Conservation (phyloP, 1,284 basidiomycete species). For the Leccinum pachyderme region DNA sequence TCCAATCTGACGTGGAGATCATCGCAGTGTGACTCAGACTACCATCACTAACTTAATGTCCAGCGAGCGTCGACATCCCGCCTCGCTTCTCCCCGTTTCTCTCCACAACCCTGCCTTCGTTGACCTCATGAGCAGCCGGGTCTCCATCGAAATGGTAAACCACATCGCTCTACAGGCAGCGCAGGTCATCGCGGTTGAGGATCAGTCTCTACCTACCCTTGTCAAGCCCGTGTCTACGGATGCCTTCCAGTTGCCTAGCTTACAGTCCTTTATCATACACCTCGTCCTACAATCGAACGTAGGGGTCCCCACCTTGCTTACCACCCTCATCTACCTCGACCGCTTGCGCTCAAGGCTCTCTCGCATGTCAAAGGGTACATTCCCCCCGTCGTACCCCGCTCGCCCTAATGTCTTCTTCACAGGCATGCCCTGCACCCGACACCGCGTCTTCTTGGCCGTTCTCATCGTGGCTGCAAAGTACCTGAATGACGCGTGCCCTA, state of each 20-base stretch:
- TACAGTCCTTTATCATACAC: conserved; percentile 87
- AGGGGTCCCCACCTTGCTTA: conserved; percentile 88
- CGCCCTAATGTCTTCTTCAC: conserved; percentile 12
- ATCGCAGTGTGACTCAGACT: too few relatives aligned
- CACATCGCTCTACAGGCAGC: conserved; percentile 69
- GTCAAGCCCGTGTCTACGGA: conserved; percentile 42
- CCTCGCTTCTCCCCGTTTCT: conserved; percentile 67
- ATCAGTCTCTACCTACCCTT: conserved; percentile 46
- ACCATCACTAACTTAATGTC: too few relatives aligned
- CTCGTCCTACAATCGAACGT: conserved; percentile 88
- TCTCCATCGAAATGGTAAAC: conserved; percentile 80
- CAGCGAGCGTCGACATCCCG: conserved; percentile 49
- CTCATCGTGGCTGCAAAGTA: conserved; percentile 98
- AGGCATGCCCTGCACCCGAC: conserved; percentile 91
- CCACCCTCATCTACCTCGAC: conserved; percentile 92
- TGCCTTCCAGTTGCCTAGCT: conserved; percentile 56
- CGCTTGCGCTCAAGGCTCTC: conserved; percentile 82
- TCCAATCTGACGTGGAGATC: conserved; percentile 48
- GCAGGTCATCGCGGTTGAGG: conserved; percentile 63
- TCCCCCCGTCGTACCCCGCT: conserved; percentile 1
- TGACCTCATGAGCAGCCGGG: conserved; percentile 72
- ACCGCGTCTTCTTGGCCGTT: conserved; percentile 93
- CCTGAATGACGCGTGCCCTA: conserved; percentile 93
- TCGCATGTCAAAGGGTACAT: conserved; percentile 78
- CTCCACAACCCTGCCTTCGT: conserved; percentile 77